These are phyloP conservation scores for Simplicillium aogashimaense DNA, from an alignment of 2,329 filamentous ascomycete genomes.

Conservation along the genomic window DNA sequence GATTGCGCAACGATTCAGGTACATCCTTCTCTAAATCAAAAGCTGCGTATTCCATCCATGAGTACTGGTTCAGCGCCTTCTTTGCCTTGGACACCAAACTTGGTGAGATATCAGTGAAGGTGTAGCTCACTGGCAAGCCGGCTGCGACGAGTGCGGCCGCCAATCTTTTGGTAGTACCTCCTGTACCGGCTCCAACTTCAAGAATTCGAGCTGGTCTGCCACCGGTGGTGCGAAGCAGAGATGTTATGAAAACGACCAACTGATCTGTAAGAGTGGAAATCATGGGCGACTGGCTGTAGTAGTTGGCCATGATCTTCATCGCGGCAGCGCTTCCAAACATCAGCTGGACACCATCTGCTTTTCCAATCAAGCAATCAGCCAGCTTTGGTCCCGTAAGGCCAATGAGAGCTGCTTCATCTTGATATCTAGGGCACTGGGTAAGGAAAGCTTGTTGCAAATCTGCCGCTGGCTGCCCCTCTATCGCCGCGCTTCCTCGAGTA, in stretches of 20 bases:
- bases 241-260: background rate
- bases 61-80: constrained; percentile 12
- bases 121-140: constrained; percentile 23
- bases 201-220: constrained; percentile 23
- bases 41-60: constrained; percentile 14
- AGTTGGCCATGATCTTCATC: constrained; percentile 20
- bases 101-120: constrained; percentile 30
- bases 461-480: no score
- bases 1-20: constrained; percentile 4
- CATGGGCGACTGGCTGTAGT: constrained; percentile 24
- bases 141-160: constrained; percentile 13
- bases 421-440: no score
- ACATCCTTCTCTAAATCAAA: constrained; percentile 19
- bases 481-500: no score
- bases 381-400: constrained; percentile 18
- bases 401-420: no score
- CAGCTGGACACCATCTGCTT: constrained; percentile 24
- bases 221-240: background rate
- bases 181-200: constrained; percentile 32
- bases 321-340: constrained; percentile 26
- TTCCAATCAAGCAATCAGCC: constrained; percentile 18
- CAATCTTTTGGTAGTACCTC: constrained; percentile 26
- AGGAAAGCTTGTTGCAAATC: no score
- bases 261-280: constrained; percentile 19
- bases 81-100: constrained; percentile 18